Evolutionary conservation across 352 stramenopile genomes (phyloP).

Genomic region (Sclerospora graminicola): DNA sequence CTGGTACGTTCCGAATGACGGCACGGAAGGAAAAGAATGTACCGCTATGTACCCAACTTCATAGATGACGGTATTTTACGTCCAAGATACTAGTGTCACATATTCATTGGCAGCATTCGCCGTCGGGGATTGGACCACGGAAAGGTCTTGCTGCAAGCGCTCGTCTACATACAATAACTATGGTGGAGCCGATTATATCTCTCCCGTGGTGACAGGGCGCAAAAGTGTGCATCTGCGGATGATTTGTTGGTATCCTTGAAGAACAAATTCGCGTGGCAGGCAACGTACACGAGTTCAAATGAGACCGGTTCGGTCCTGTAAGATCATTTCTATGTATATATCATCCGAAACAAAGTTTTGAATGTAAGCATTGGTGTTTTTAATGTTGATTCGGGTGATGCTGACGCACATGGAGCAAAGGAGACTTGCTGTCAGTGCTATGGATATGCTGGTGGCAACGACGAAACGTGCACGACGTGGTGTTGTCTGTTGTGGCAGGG

Average conservation of each 20-base stretch:
- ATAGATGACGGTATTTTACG: no score
- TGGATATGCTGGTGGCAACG: constrained; percentile 27
- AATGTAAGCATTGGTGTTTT: constrained; percentile 54
- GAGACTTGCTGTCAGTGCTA: no score
- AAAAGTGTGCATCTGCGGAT: constrained; percentile 21
- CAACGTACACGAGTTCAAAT: constrained; percentile 44
- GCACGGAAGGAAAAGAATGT: no score
- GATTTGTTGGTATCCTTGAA: constrained; percentile 18
- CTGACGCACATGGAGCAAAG: no score
- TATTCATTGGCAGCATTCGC: no score
- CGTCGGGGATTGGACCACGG: no score
- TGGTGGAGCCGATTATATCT: constrained; percentile 49
- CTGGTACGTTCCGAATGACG: no score
- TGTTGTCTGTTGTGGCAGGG: constrained; percentile 36
- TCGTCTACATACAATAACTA: constrained; percentile 49
- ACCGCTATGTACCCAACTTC: no score
- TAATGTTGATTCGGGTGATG: no score
- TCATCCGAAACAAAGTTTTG: constrained; percentile 23
- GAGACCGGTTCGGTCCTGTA: constrained; percentile 44
- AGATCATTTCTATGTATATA: constrained; percentile 53
- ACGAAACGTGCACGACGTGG: constrained; percentile 38
- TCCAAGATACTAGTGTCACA: no score
- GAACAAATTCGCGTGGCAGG: no score
- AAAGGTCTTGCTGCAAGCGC: constrained; percentile 67
- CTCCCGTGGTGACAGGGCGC: constrained; percentile 18